Conservation (phyloP, 108 stramenopile species). For the Nannochloropsis gaditana region DNA sequence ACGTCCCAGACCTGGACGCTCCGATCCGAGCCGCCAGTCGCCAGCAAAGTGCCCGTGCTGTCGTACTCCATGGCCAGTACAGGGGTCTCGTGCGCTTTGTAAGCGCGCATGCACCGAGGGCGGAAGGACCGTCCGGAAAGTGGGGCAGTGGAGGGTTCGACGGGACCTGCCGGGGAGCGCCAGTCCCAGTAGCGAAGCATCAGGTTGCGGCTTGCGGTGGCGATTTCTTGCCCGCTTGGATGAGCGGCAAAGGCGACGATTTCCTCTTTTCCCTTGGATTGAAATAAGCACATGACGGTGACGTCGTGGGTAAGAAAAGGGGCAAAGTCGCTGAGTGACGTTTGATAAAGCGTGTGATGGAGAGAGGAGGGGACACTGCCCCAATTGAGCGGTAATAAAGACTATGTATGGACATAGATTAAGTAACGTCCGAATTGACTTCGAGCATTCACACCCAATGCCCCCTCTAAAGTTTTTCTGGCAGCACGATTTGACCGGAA, state of each 20-base stretch:
- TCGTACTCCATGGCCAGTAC: slow-evolving; percentile 49
- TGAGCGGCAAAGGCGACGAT: slow-evolving; percentile 40
- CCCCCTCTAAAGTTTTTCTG: neutral
- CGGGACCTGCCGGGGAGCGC: neutral
- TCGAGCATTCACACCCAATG: slow-evolving; percentile 19
- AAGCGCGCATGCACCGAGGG: slow-evolving; percentile 33
- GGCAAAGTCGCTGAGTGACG: no score
- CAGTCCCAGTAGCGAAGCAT: slow-evolving; percentile 29
- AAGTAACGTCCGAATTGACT: slow-evolving; percentile 20
- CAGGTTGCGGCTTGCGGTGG: slow-evolving; percentile 42
- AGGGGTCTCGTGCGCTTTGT: slow-evolving; percentile 36
- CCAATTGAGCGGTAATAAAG: neutral
- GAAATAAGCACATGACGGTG: neutral
- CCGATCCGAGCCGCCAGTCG: slow-evolving; percentile 48
- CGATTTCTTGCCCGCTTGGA: slow-evolving; percentile 38
- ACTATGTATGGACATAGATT: slow-evolving; percentile 18
- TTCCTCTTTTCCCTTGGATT: slow-evolving; percentile 11
- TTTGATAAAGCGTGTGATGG: no score
- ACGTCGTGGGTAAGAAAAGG: no score
- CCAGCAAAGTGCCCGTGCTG: slow-evolving; percentile 47
- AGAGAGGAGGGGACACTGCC: neutral
- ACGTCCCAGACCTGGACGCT: slow-evolving; percentile 51
- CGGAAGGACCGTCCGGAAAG: neutral
- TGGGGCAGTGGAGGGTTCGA: neutral
- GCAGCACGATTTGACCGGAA: neutral